These are phyloP conservation scores for Vitis hybrid DNA, from an alignment of 177 flowering plant genomes.

Conservation along the genomic window DNA sequence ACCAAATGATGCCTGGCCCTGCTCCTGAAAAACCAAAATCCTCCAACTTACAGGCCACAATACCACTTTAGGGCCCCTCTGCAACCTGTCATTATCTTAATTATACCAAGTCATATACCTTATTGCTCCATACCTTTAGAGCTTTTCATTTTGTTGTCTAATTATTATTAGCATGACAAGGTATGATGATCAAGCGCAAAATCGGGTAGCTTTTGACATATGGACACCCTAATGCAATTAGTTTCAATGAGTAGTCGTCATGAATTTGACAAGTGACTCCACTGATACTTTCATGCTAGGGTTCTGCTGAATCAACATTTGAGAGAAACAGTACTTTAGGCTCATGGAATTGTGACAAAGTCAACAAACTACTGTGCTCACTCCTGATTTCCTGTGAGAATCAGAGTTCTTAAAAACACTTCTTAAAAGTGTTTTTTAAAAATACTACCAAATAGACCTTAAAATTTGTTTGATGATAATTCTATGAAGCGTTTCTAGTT, in stretches of 20 bases:
- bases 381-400: no score
- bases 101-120: not conserved
- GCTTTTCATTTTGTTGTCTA: not conserved
- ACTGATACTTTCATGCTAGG: not conserved
- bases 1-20: not conserved
- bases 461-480: no score
- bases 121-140: not conserved
- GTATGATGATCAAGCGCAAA: conserved; percentile 5
- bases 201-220: conserved; percentile 12
- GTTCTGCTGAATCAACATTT: not conserved
- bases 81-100: conserved; percentile 5
- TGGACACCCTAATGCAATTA: conserved; percentile 3
- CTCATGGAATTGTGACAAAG: not conserved
- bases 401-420: no score
- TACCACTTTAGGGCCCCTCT: not conserved
- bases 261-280: conserved; percentile 17
- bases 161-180: not conserved
- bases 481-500: no score
- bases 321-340: not conserved
- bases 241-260: conserved; percentile 13
- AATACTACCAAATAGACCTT: no score
- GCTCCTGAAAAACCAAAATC: not conserved
- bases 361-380: not conserved
- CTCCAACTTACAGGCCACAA: not conserved
- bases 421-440: no score